Conservation (phyloP, 2,329 filamentous ascomycete species). For the Trichophyton verrucosum region DNA sequence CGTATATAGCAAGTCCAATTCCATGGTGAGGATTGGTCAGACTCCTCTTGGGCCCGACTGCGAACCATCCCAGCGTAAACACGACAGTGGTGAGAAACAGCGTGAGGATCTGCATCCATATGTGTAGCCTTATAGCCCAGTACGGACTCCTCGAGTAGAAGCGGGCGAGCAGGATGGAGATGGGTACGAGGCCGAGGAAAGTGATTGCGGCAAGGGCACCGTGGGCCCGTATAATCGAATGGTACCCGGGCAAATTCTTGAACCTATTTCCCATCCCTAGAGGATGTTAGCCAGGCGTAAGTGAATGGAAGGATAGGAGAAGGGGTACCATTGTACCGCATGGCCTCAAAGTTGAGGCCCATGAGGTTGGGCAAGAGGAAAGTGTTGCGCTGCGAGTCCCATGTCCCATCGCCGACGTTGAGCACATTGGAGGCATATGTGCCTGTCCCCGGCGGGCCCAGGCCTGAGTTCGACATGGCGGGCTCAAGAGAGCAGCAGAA, state of each 20-base stretch:
- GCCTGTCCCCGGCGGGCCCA: constrained; percentile 47
- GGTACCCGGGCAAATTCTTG: constrained; percentile 46
- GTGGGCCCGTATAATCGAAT: constrained; percentile 46
- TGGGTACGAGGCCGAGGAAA: constrained; percentile 49
- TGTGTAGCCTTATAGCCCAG: constrained; percentile 47
- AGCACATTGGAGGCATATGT: constrained; percentile 50
- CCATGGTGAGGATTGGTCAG: constrained; percentile 56
- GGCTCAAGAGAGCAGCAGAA: too few species aligned
- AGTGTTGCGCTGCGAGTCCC: constrained; percentile 49
- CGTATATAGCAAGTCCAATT: constrained; percentile 52
- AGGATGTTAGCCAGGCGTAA: neutral
- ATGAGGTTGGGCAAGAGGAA: constrained; percentile 53
- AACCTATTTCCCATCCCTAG: constrained; percentile 57
- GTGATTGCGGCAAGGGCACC: constrained; percentile 49
- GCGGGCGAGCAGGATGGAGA: constrained; percentile 47
- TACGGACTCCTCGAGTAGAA: constrained; percentile 44
- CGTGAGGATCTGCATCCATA: constrained; percentile 51
- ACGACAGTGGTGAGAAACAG: constrained; percentile 50
- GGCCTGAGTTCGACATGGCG: constrained; percentile 27
- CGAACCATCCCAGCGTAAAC: constrained; percentile 50
- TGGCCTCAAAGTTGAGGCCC: constrained; percentile 53
- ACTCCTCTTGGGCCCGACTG: constrained; percentile 48
- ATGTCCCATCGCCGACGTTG: constrained; percentile 55
- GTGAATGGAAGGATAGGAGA: neutral
- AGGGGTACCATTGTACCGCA: constrained; percentile 51